phyloP scores from a whole-genome alignment of 1,284 basidiomycete genomes.

The Austropuccinia psidii region DNA sequence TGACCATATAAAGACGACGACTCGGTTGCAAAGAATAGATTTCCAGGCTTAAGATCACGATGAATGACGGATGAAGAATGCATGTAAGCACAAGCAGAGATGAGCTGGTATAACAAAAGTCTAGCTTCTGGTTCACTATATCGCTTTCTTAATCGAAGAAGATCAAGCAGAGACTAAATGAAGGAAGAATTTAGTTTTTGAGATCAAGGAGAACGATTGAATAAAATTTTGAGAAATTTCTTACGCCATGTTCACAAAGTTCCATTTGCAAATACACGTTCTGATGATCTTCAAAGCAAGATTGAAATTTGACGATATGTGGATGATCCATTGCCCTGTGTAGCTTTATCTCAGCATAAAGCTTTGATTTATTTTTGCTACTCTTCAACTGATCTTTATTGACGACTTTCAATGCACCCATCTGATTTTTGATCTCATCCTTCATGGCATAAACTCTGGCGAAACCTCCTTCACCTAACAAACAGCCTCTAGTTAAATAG shows the following conservation, averaged over 20 bases:
- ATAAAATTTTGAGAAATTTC: conserved; percentile 42
- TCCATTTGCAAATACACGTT: conserved; percentile 98
- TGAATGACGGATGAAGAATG: conserved; percentile 86
- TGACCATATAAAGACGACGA: conserved; percentile 18
- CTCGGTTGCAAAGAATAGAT: conserved; percentile 63
- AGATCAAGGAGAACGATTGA: not conserved
- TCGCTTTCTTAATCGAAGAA: conserved; percentile 75
- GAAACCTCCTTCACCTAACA: conserved; percentile 48
- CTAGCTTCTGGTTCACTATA: conserved; percentile 89
- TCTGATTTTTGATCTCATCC: conserved; percentile 43
- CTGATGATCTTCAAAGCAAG: conserved; percentile 90
- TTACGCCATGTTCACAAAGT: conserved; percentile 72
- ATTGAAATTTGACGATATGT: conserved; percentile 84
- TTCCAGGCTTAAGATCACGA: conserved; percentile 89
- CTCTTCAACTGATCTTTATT: conserved; percentile 50
- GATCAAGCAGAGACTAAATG: conserved; percentile 69
- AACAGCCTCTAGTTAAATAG: conserved; percentile 39
- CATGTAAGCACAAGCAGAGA: conserved; percentile 95
- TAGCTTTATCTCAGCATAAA: conserved; percentile 98
- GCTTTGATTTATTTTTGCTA: conserved; percentile 54
- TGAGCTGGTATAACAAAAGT: conserved; percentile 85
- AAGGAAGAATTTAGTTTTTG: not conserved
- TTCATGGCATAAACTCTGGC: conserved; percentile 47
- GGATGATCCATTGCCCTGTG: conserved; percentile 84
- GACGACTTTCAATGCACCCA: conserved; percentile 51